Evolutionary conservation across 108 stramenopile species (phyloP).

Genomic region (Pseudonitzschia pungens): DNA sequence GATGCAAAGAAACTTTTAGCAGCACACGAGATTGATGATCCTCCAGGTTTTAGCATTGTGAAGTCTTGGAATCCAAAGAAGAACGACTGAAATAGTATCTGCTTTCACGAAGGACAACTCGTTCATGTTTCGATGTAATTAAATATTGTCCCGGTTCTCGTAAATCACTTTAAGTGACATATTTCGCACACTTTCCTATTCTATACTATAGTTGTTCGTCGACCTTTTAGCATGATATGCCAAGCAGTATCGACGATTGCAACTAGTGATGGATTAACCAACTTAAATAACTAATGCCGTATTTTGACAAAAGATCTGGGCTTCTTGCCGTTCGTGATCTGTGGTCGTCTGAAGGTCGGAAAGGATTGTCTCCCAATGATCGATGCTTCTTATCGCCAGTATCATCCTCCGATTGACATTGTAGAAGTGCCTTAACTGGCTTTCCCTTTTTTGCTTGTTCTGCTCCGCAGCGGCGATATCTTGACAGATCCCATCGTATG

Average conservation of each 20-base stretch:
- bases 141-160: too few species aligned
- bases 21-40: conserved; percentile 19
- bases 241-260: too few species aligned
- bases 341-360: neutral
- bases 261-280: neutral
- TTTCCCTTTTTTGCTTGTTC: conserved; percentile 3
- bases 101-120: too few species aligned
- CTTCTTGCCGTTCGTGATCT: conserved; percentile 20
- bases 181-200: too few species aligned
- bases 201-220: too few species aligned
- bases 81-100: neutral
- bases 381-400: conserved; percentile 12
- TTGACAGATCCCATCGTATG: conserved; percentile 39
- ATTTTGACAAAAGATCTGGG: neutral
- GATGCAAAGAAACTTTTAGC: conserved; percentile 61
- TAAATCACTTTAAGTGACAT: too few species aligned
- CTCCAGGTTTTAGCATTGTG: conserved; percentile 39
- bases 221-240: too few species aligned
- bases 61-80: conserved; percentile 36
- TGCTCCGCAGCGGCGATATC: conserved; percentile 19
- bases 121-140: too few species aligned
- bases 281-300: conserved; percentile 13
- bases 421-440: conserved; percentile 16
- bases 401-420: conserved; percentile 28
- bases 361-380: conserved; percentile 13